Evolutionary conservation across 371 early-diverging fungal genomes (phyloP).

Genomic region (Lichtheimia hyalospora): DNA sequence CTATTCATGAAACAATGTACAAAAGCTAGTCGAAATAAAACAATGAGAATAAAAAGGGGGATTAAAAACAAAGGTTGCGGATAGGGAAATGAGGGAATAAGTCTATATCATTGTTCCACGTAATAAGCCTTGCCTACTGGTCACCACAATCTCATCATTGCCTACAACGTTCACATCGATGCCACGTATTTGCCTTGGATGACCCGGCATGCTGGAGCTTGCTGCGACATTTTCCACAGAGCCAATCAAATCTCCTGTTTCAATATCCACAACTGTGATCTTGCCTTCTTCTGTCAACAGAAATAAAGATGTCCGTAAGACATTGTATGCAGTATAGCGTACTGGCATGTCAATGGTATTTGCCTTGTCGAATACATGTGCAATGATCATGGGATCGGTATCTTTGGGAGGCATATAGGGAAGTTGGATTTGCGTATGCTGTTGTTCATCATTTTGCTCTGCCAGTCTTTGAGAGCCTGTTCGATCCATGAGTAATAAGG

Average conservation of each 20-base stretch:
- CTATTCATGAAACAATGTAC: no score
- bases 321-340: constrained; percentile 50
- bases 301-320: constrained; percentile 38
- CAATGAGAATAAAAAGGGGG: no score
- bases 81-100: background rate
- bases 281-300: constrained; percentile 48
- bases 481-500: background rate
- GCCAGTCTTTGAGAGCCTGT: background rate
- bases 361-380: constrained; percentile 34
- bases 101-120: constrained; percentile 19
- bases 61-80: background rate
- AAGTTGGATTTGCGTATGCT: background rate
- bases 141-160: constrained; percentile 42
- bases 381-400: constrained; percentile 29
- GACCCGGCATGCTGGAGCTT: constrained; percentile 4
- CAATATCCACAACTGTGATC: constrained; percentile 47
- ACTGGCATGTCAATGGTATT: constrained; percentile 29
- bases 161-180: constrained; percentile 50
- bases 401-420: constrained; percentile 39
- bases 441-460: background rate
- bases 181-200: constrained; percentile 25
- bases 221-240: constrained; percentile 35
- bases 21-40: no score
- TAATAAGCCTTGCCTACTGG: constrained; percentile 43
- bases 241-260: constrained; percentile 41